phyloP scores from a whole-genome alignment of 768 basidiomycete genomes.

The Lactarius indigo region DNA sequence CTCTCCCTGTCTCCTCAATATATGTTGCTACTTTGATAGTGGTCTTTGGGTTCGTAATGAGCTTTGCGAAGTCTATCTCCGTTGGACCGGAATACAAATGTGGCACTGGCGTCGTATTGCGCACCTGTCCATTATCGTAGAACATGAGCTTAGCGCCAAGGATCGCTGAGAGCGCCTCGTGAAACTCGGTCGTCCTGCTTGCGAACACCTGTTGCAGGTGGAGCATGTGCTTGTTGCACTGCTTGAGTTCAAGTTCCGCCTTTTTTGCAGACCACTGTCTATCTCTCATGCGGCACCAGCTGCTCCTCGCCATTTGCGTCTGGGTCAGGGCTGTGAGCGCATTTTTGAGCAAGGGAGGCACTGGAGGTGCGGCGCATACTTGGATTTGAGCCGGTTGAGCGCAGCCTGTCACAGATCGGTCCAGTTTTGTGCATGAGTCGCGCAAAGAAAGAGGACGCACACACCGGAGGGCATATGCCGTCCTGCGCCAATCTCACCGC shows the following conservation, averaged over 20 bases:
- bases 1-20: no score
- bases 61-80: no score
- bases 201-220: conserved; percentile 84
- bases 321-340: conserved; percentile 16
- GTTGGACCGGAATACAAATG: conserved; percentile 67
- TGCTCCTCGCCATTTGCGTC: conserved; percentile 5
- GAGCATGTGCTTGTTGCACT: conserved; percentile 79
- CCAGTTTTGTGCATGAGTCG: conserved; percentile 85
- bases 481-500: conserved; percentile 72
- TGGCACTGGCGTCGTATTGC: conserved; percentile 82
- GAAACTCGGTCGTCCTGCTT: conserved; percentile 85
- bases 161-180: conserved; percentile 84
- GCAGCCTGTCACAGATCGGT: conserved; percentile 69
- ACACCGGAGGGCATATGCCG: conserved; percentile 68
- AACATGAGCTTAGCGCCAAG: conserved; percentile 91
- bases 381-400: conserved; percentile 70
- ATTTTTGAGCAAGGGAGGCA: conserved; percentile 57
- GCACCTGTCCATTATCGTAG: conserved; percentile 85
- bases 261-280: conserved; percentile 70
- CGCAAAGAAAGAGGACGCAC: conserved; percentile 60
- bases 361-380: conserved; percentile 82
- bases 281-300: conserved; percentile 77
- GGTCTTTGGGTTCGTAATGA: no score
- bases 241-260: conserved; percentile 60
- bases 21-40: no score